Conservation (phyloP, 139 green algal species). For the Coelastrella sp. region DNA sequence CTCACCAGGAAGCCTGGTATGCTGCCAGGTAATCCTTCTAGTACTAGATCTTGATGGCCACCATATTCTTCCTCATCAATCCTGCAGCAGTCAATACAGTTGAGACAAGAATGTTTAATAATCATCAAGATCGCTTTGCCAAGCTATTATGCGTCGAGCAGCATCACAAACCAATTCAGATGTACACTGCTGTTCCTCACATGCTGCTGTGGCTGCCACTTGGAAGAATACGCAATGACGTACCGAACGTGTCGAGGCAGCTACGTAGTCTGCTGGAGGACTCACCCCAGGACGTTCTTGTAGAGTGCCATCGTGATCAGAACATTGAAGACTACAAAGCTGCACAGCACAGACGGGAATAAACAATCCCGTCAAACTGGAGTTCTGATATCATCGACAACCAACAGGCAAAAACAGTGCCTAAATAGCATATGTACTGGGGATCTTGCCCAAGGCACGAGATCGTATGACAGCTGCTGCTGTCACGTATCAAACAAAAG, state of each 20-base stretch:
- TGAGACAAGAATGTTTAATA: neutral
- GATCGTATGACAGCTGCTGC: neutral
- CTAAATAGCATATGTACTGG: neutral
- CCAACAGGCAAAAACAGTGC: neutral
- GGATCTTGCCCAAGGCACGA: neutral
- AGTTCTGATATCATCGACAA: no score
- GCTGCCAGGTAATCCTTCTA: slow-evolving; percentile 36
- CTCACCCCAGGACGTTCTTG: slow-evolving; percentile 41
- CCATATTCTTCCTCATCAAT: slow-evolving; percentile 54
- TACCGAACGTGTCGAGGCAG: neutral
- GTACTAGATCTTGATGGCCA: slow-evolving; percentile 42
- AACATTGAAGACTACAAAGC: neutral
- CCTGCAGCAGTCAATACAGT: slow-evolving; percentile 8
- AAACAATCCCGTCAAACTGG: neutral
- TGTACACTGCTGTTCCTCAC: neutral
- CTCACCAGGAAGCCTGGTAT: slow-evolving; percentile 47
- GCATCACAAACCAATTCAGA: neutral
- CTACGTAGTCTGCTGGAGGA: neutral
- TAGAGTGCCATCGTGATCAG: neutral
- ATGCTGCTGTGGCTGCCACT: slow-evolving; percentile 4
- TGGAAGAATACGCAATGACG: no score
- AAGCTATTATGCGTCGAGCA: neutral
- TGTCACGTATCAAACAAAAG: neutral
- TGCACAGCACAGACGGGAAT: neutral
- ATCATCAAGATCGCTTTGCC: neutral